Evolutionary conservation across 768 basidiomycete species (phyloP).

Genomic region (Dictyophora rubrovolvata): DNA sequence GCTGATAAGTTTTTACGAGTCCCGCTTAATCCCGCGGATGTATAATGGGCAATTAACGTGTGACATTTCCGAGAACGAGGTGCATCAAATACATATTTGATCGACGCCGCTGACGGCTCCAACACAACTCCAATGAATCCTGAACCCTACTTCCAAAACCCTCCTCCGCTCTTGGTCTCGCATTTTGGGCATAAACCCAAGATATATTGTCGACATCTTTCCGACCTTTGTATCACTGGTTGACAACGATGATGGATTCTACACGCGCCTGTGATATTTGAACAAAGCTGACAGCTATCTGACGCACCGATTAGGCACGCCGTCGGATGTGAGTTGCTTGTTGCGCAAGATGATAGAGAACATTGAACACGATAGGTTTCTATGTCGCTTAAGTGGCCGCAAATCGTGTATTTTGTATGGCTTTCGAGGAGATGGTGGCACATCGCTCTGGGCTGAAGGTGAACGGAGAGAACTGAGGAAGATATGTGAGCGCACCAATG

Average conservation of each 20-base stretch:
- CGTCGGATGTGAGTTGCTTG: background rate
- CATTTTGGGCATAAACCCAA: background rate
- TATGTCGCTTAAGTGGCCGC: background rate
- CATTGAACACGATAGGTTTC: background rate
- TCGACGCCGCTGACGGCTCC: no score
- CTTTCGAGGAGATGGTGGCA: background rate
- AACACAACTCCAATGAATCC: no score
- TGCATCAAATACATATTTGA: no score
- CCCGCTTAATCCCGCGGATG: no score
- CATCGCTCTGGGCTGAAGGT: background rate
- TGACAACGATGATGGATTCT: background rate
- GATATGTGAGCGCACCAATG: no score
- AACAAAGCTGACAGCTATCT: background rate
- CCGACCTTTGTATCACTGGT: background rate
- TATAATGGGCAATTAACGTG: no score
- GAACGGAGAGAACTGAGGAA: no score
- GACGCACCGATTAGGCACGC: background rate
- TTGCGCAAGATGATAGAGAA: background rate
- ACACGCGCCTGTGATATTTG: background rate
- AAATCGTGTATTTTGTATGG: background rate
- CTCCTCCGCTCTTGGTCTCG: no score
- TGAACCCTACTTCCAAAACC: no score
- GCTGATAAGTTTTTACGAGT: no score
- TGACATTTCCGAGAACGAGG: no score
- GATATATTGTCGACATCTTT: background rate